A percentile compares a stretch with the other conserved stretches of the same genome.
phyloP scores from a whole-genome alignment of 2,329 filamentous ascomycete genomes.

The Aspergillus persii region DNA sequence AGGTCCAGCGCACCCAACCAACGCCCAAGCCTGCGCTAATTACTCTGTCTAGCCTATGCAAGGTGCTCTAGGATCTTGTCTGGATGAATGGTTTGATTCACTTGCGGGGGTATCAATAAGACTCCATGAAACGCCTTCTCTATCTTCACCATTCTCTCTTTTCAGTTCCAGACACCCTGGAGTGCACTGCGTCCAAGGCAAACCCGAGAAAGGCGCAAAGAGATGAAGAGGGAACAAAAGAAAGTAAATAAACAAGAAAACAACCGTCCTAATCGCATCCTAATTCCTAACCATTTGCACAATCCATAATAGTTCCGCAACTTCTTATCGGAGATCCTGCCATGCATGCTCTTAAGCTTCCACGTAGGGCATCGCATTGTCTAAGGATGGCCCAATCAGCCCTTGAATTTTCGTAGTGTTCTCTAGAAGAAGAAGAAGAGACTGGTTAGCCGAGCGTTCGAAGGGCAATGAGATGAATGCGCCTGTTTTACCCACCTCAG shows the following conservation, averaged over 20 bases:
- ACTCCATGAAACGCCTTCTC: background rate
- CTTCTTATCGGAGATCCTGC: background rate
- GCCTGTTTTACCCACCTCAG: slow-evolving; percentile 59
- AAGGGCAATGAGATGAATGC: background rate
- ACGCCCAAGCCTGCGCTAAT: background rate
- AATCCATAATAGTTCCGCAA: background rate
- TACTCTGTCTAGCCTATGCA: too few species aligned
- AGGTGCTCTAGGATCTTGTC: background rate
- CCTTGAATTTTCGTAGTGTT: slow-evolving; percentile 66
- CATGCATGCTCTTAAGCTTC: background rate
- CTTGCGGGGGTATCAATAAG: background rate
- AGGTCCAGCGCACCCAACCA: background rate
- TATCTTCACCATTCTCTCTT: background rate
- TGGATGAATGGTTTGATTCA: background rate
- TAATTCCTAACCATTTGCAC: background rate
- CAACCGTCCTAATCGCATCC: background rate
- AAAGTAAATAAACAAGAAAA: background rate
- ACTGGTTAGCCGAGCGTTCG: slow-evolving; percentile 7
- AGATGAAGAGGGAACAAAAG: background rate
- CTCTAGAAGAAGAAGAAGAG: slow-evolving; percentile 46
- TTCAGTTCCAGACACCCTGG: background rate
- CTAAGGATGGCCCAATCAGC: slow-evolving; percentile 44
- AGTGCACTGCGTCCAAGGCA: background rate
- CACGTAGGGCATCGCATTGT: background rate
- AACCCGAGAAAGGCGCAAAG: background rate